Evolutionary conservation across 2,329 filamentous ascomycete genomes (phyloP), one percentile per base, ranked within the genome.

Genomic region (Purpureocillium lavendulum): DNA sequence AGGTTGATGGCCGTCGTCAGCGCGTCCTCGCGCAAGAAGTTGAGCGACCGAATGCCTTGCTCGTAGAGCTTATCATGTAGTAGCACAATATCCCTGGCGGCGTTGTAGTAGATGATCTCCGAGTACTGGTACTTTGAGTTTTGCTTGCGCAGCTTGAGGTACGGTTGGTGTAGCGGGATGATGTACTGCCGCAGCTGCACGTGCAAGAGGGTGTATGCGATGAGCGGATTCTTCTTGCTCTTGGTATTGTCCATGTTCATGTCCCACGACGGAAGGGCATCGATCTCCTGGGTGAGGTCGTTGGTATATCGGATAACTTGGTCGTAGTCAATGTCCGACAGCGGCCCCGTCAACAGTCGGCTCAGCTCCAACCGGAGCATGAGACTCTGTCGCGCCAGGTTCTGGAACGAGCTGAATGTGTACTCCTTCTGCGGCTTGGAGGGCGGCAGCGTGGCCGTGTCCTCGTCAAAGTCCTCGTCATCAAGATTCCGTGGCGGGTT

Each of bases 51-150:
- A 39, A 79, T 67, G 18, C 74, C 73, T 49, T 74, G 74, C 45
- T 78, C 70, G 42, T 71, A 72, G 26, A 80, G 66, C 48, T 73
- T 74, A 53, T 79, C 73, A 52, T 78, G 73, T 45, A 80, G 64
- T n/a, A 79, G 61, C 1, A 80, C 73, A 49, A 80, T 74, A 46
- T 80, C 75, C 28, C 75, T 67, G 1, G 75, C 75, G 1, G 75
- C 73, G 40, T 75, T 78, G 57, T 79, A 79, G 62, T 78, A 80
- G 35, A 79, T 71, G 42, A 77, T 75, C 47, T 80, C 75, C 2
- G 75, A 77, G 50, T 75, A 74, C 49, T 79, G 75, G 51, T 77
- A 79, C 47, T 75, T 75, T 40, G 74, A 74, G 55, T 77, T 75
- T 44, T 68, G 65, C 57, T 73, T 73, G 47, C 75, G 70, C 38